These are phyloP conservation scores for Dothistroma pini DNA, from an alignment of 2,329 filamentous ascomycete genomes.

Conservation along the genomic window DNA sequence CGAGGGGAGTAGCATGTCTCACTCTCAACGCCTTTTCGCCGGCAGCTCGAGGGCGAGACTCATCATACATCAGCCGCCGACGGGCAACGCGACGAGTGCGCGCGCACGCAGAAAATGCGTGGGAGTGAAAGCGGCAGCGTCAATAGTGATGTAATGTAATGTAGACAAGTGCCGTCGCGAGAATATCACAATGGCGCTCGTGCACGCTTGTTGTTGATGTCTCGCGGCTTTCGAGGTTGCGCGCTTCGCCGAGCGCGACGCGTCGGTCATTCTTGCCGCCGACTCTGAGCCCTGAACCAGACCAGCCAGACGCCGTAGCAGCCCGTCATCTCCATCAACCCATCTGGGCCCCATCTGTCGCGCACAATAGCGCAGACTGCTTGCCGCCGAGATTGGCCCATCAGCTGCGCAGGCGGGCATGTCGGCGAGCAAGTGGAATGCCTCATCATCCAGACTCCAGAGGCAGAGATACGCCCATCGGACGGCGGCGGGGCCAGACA, in stretches of 20 bases:
- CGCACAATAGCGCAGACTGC: neutral
- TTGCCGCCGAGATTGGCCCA: constrained; percentile 23
- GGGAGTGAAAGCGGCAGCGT: neutral
- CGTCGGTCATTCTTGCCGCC: constrained; percentile 16
- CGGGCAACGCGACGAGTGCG: neutral
- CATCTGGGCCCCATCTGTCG: neutral
- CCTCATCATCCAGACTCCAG: neutral
- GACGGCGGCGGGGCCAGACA: neutral
- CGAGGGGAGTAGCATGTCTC: constrained; percentile 17
- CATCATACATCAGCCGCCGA: neutral
- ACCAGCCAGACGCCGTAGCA: neutral
- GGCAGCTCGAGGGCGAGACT: neutral
- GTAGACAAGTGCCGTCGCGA: neutral
- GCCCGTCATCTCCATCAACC: neutral
- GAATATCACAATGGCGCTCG: neutral
- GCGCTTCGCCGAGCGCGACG: neutral
- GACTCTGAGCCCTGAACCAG: constrained; percentile 15
- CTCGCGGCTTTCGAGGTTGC: too few species aligned
- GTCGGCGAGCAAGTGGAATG: neutral
- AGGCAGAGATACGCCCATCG: neutral
- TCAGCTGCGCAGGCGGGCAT: constrained; percentile 4
- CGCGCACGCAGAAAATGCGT: neutral
- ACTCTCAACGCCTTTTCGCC: constrained; percentile 18
- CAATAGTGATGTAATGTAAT: neutral
- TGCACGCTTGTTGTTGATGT: neutral